Conservation (phyloP, 1,284 basidiomycete species). For the Pseudozyma sp. region DNA sequence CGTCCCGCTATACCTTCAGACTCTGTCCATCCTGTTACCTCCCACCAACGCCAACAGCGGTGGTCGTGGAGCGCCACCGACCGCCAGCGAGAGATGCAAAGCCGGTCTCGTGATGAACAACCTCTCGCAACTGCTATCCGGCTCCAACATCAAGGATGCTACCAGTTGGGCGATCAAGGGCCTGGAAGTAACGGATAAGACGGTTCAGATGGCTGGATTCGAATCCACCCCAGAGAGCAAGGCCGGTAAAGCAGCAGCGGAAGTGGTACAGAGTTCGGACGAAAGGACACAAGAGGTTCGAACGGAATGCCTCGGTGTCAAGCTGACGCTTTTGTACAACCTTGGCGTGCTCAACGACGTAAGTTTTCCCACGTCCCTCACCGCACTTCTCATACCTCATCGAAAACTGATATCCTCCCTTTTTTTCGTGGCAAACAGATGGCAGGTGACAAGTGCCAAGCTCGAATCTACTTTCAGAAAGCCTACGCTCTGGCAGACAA, state of each 20-base stretch:
- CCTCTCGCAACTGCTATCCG: conserved; percentile 62
- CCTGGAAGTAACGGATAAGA: conserved; percentile 59
- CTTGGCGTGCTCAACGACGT: conserved; percentile 54
- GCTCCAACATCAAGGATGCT: conserved; percentile 51
- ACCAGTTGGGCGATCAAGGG: conserved; percentile 65
- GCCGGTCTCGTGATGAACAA: conserved; percentile 68
- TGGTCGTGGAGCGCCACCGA: conserved; percentile 19
- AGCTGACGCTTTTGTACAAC: conserved; percentile 65
- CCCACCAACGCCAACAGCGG: conserved; percentile 9
- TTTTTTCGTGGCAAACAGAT: conserved; percentile 13
- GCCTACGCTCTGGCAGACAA: conserved; percentile 44
- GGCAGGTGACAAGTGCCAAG: conserved; percentile 51
- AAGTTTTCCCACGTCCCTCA: conserved; percentile 8
- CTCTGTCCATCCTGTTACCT: conserved; percentile 65
- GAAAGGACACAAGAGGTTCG: conserved; percentile 51
- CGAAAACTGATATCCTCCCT: not conserved
- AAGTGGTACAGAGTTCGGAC: conserved; percentile 35
- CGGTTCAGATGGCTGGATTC: conserved; percentile 56
- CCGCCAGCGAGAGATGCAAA: conserved; percentile 64
- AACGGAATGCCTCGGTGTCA: conserved; percentile 59
- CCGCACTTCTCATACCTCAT: not conserved
- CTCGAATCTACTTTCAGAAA: conserved; percentile 50
- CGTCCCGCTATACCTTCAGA: conserved; percentile 68
- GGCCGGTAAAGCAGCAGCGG: not conserved
- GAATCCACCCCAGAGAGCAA: conserved; percentile 1